Evolutionary conservation across 805 yeast genomes (phyloP), one percentile per base, ranked within the genome.

Genomic region (Candida insectorum): DNA sequence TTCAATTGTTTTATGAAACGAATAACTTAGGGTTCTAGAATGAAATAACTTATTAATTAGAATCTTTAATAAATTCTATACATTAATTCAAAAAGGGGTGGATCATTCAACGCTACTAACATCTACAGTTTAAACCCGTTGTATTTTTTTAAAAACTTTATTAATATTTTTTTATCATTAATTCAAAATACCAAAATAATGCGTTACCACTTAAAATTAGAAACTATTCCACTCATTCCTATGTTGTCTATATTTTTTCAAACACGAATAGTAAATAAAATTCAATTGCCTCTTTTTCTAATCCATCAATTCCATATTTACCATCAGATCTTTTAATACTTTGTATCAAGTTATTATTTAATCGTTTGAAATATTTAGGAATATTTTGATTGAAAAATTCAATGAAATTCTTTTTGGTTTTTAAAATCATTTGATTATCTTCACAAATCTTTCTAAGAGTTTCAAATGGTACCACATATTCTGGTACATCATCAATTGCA

Each of bases 401-500:
- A 44, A 81, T 73, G 48, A 93, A 91, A 33, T 85, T 81, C 66
- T 79, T 79, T 49, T 81, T 81, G 46, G 77, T 77, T 39, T 81
- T 73, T 38, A 93, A 60, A 36, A 78, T 81, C 41, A 91, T 59
- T 10, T 86, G 86, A 55, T 79, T 85, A 38, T 87, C 94, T 51
- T 81, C 86, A 27, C 96, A 94, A 34, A 91, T 61, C 36, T 81
- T 76, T 56, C 95, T 71, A 37, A 93, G 75, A 1, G 81, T 75
- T 50, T 91, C 97, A 58, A 93, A 88, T 1, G 97, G 97, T 5
- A 93, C 96, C 5, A 93, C 94, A 51, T 84, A 93, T 52, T 93
- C 99, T 0, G 97, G 97, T 16, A 93, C 96, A 49, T 93, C 81
- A 41, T 87, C 96, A 30, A 93, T 91, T 0, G 99, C 98, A 62